Evolutionary conservation across 306 rosid genomes (phyloP).

Genomic region (Cicer cuneatum): DNA sequence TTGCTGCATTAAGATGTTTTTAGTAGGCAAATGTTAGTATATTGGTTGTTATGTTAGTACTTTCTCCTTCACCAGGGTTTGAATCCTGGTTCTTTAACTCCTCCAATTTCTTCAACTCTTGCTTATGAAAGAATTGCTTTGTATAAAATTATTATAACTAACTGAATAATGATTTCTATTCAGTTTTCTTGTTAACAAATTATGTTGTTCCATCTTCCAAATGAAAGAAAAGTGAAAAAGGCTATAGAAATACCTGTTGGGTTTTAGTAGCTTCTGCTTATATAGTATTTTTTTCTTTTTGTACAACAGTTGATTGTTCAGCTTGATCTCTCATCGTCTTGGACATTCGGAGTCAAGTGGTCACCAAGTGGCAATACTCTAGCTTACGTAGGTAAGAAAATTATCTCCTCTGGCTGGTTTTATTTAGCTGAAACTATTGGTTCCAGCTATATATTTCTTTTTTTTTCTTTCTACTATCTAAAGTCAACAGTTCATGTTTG

Average conservation of each 20-base stretch:
- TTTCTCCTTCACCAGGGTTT: too few species aligned
- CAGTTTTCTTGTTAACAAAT: slow-evolving; percentile 7
- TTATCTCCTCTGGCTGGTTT: slow-evolving; percentile 38
- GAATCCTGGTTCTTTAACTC: too few species aligned
- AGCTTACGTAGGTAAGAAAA: slow-evolving; percentile 86
- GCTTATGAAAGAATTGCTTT: slow-evolving; percentile 30
- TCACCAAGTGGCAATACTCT: slow-evolving; percentile 96
- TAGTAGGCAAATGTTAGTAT: not conserved
- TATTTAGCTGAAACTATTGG: slow-evolving; percentile 26
- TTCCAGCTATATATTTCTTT: slow-evolving; percentile 34
- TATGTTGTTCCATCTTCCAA: slow-evolving; percentile 12
- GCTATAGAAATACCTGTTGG: slow-evolving; percentile 35
- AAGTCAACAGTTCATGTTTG: slow-evolving; percentile 28
- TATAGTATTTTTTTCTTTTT: slow-evolving; percentile 41
- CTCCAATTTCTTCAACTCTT: too few species aligned
- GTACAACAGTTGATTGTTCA: slow-evolving; percentile 79
- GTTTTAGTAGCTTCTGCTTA: slow-evolving; percentile 26
- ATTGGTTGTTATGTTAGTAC: too few species aligned
- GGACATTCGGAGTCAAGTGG: slow-evolving; percentile 99
- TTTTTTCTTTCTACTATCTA: slow-evolving; percentile 19
- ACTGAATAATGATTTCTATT: slow-evolving; percentile 25
- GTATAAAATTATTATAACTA: slow-evolving; percentile 8
- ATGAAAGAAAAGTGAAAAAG: not conserved
- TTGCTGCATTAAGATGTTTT: not conserved
- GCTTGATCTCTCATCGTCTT: slow-evolving; percentile 89